Base-by-base conservation (phyloP, 192 early-diverging fungal species). In the Gonapodya prolifera region DNA sequence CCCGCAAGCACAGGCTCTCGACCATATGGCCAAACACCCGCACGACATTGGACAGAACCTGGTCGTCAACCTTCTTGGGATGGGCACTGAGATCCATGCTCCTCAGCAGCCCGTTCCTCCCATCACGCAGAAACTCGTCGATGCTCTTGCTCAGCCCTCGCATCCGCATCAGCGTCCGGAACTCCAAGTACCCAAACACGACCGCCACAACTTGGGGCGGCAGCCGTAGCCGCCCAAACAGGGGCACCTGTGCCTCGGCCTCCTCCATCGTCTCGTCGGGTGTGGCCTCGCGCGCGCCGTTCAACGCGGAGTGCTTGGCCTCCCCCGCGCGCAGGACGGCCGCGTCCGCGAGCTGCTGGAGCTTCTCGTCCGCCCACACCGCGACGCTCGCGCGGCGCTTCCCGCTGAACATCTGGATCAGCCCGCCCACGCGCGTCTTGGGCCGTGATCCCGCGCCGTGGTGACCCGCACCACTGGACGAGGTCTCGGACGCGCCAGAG, bases 371-470 rank as follows among this genome's bases (percentile, higher is more conserved):
- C 0, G 88, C 83, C 93, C 93, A 94, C 0, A 94, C 92, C 1
- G 93, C 93, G 2, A 94, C 91, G 70, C 90, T 92, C 30, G 84
- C 89, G 28, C 92, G 81, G 45, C 93, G 69, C n/a, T n/a, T n/a
- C n/a, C n/a, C n/a, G n/a, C n/a, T n/a, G n/a, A n/a, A n/a, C n/a
- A n/a, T n/a, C n/a, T n/a, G n/a, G n/a, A n/a, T n/a, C n/a, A n/a
- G n/a, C n/a, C n/a, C n/a, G n/a, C n/a, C n/a, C n/a, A n/a, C n/a
- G n/a, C n/a, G n/a, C n/a, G n/a, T n/a, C n/a, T n/a, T n/a, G n/a
- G n/a, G n/a, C n/a, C n/a, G n/a, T n/a, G n/a, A n/a, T n/a, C n/a
- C n/a, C n/a, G n/a, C n/a, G n/a, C n/a, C n/a, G n/a, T n/a, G n/a
- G n/a, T n/a, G n/a, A n/a, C n/a, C n/a, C n/a, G n/a, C n/a, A n/a